Conservation (phyloP, 2,329 filamentous ascomycete genomes). For the Alternaria gaisen region DNA sequence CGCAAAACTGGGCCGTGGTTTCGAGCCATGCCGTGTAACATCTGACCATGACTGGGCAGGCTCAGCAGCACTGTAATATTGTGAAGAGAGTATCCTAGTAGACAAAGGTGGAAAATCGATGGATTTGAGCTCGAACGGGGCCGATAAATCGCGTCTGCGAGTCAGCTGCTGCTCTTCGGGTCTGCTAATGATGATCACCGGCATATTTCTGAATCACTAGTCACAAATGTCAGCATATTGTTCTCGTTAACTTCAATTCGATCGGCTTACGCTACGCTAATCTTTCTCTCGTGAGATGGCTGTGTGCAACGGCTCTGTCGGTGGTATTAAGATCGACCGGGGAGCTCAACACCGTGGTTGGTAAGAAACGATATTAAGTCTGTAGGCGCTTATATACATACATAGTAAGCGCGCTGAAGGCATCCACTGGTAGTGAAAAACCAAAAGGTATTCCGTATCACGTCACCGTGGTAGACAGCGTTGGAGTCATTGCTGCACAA, state of each 20-base stretch:
- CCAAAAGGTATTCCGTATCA: neutral
- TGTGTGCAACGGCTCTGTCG: neutral
- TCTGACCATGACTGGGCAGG: neutral
- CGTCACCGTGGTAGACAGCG: neutral
- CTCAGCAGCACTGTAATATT: neutral
- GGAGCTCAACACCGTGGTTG: neutral
- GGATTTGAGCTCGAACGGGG: neutral
- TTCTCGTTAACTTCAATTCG: rapidly evolving
- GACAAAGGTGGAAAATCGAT: neutral
- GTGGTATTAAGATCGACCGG: neutral
- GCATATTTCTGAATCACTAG: neutral
- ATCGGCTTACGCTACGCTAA: neutral
- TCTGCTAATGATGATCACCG: neutral
- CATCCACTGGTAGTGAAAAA: neutral
- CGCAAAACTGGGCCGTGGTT: neutral
- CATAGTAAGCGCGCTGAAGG: neutral
- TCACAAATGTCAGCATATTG: neutral
- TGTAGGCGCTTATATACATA: neutral
- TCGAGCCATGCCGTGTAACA: neutral
- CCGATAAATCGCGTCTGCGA: neutral
- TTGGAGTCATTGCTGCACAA: neutral
- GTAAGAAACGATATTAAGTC: neutral
- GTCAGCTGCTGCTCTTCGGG: neutral
- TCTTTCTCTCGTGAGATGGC: rapidly evolving
- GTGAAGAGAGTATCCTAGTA: neutral